Base-by-base conservation (phyloP, 139 green algal species). In the Coelastrella sp. region DNA sequence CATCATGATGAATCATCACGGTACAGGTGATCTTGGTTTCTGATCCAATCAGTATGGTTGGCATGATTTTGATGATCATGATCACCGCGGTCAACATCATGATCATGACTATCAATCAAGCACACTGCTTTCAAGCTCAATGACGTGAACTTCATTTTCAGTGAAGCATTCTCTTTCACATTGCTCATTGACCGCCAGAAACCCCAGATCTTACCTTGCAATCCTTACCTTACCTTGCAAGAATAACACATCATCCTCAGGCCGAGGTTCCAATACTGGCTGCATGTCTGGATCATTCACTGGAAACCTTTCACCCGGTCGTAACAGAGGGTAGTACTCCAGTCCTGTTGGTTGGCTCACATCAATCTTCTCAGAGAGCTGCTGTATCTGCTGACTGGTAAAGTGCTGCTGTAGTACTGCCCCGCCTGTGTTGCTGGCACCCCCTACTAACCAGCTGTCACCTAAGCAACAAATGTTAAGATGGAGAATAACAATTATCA, bases 351-450 rank as follows among this genome's bases (percentile, higher is more conserved):
- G 87, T 35, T 30, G 25, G 0, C 8, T 32, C 15, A 87, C 38
- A 50, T 96, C 78, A n/a, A 98, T 91, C 0, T 41, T 41, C 1
- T 79, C 37, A 5, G 88, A 97, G 48, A 99, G 91, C 77, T 92
- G 48, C 23, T 48, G 57, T 66, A 99, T 87, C 86, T 97, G 83
- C 0, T 79, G 86, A 62, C 96, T 91, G 15, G 63, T 93, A 85
- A 98, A 98, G 77, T 93, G 89, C n/a, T 89, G 51, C 3, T 90
- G 89, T 80, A 99, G 90, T 38, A 98, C 95, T 3, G 92, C 95
- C 7, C 96, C 96, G 5, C 97, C 96, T 19, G 93, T 95, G 89
- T 99, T 99, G 53, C 86, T 95, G 21, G 96, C 95, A 32, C 97
- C 97, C 30, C 96, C 97, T 32, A 98, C 96, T 34, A 99, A 94